Evolutionary conservation across 2,329 filamentous ascomycete genomes (phyloP), one percentile per base, ranked within the genome.

Genomic region (Bimuria novae-zelandiae): DNA sequence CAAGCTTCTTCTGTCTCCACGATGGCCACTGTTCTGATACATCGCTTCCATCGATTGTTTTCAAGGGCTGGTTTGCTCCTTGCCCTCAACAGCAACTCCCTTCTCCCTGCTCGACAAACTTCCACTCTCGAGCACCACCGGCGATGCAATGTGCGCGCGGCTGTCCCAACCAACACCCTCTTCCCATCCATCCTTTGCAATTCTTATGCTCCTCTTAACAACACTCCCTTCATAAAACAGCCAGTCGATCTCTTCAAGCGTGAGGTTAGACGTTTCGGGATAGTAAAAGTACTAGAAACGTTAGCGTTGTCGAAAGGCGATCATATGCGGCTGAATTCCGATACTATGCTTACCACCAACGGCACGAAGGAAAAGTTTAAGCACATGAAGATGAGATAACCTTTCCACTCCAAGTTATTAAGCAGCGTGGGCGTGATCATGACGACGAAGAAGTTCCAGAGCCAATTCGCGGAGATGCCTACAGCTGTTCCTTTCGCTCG

Each of bases 361-460:
- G 76, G 76, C 0, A 78, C 70, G 58, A 77, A 78, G 1, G 69
- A 60, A 19, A 80, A 72, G 57, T 82, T 81, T 8, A 79, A 71
- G 21, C 67, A 71, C 70, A 79, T 79, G 65, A 82, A 83, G 57
- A 82, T 81, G 3, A 83, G 67, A 56, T 83, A 83, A 0, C 76
- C 77, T 57, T 79, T 78, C 79, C 79, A 83, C 22, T 74, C 60
- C 1, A 84, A 67, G 4, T 73, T 75, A 42, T 75, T 74, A 52
- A 83, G 76, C 2, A 80, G 68, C 1, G 77, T 75, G 0, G 80
- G 80, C 0, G 80, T 83, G 16, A 83, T 78, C 78, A 81, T 80
- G 3, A 82, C 79, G 37, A 78, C 72, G 50, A 80, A 76, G 56
- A 81, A 81, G 57, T 80, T 80, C 73, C 59, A 67, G 17, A 80